These are phyloP conservation scores for Colletotrichum musae DNA, from an alignment of 2,329 filamentous ascomycete species.

Conservation along the genomic window DNA sequence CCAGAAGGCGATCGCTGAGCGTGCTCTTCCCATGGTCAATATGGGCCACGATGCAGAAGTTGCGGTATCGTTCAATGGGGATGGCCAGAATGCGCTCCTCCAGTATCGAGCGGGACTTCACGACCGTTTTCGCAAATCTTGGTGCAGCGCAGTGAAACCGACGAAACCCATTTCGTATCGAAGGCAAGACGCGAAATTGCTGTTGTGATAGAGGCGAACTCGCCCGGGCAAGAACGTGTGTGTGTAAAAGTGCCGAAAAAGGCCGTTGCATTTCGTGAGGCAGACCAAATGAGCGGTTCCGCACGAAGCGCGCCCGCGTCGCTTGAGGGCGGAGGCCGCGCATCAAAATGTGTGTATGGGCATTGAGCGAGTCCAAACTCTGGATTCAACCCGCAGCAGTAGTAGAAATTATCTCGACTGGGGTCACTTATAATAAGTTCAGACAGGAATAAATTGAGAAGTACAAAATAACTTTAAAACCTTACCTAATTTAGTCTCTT, in stretches of 20 bases:
- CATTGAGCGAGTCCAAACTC: constrained; percentile 28
- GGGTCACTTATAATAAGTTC: too few relatives aligned
- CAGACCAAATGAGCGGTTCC: constrained; percentile 25
- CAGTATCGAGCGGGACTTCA: constrained; percentile 54
- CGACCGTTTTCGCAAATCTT: constrained; percentile 27
- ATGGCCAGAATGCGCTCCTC: constrained; percentile 78
- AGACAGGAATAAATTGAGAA: too few relatives aligned
- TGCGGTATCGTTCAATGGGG: constrained; percentile 85
- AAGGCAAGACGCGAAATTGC: not conserved
- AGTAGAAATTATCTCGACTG: not conserved
- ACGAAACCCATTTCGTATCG: not conserved
- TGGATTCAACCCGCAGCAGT: not conserved
- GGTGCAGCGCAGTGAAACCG: constrained; percentile 21
- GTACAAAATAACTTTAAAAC: too few relatives aligned
- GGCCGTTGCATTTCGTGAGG: constrained; percentile 24
- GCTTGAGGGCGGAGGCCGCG: constrained; percentile 20
- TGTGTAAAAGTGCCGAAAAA: not conserved
- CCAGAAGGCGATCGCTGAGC: constrained; percentile 90
- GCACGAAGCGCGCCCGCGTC: constrained; percentile 35
- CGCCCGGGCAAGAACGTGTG: not conserved
- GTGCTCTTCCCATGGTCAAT: constrained; percentile 99
- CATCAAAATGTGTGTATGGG: constrained; percentile 36
- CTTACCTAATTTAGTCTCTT: too few relatives aligned
- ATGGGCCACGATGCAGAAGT: constrained; percentile 99
- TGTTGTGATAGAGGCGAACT: not conserved